Evolutionary conservation across 495 filamentous ascomycete genomes (phyloP).

Genomic region (Cercophora samala): DNA sequence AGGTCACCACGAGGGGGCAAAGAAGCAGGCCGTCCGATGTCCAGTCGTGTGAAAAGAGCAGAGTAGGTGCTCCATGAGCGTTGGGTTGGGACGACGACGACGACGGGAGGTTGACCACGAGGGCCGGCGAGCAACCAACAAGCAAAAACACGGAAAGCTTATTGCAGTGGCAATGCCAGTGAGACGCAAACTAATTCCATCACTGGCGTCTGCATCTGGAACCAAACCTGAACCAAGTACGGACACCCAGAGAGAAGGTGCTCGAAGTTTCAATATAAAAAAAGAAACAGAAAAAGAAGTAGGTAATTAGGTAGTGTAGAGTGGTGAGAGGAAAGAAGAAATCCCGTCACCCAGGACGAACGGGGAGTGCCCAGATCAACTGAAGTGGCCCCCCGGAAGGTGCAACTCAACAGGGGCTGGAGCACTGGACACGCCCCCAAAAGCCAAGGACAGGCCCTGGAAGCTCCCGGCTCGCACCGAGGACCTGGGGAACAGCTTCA

Average conservation of each 20-base stretch:
- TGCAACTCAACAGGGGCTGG: not conserved
- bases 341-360: not conserved
- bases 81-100: not conserved
- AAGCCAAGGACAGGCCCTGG: not conserved
- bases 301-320: no score
- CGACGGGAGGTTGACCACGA: no score
- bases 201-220: not conserved
- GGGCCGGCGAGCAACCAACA: not conserved
- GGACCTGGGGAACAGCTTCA: not conserved
- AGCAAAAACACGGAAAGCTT: not conserved
- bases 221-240: not conserved
- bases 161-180: not conserved
- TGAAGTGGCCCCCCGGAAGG: not conserved
- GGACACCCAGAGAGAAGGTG: not conserved
- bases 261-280: not conserved
- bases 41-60: not conserved
- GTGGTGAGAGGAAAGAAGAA: not conserved
- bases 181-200: not conserved
- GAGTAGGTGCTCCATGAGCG: not conserved
- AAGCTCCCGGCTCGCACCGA: not conserved
- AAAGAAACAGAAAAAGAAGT: not conserved
- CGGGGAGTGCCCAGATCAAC: no score
- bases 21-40: not conserved
- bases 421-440: not conserved
- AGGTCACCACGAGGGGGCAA: not conserved